phyloP scores from a whole-genome alignment of 2,329 filamentous ascomycete genomes.

The Onygenales sp. region DNA sequence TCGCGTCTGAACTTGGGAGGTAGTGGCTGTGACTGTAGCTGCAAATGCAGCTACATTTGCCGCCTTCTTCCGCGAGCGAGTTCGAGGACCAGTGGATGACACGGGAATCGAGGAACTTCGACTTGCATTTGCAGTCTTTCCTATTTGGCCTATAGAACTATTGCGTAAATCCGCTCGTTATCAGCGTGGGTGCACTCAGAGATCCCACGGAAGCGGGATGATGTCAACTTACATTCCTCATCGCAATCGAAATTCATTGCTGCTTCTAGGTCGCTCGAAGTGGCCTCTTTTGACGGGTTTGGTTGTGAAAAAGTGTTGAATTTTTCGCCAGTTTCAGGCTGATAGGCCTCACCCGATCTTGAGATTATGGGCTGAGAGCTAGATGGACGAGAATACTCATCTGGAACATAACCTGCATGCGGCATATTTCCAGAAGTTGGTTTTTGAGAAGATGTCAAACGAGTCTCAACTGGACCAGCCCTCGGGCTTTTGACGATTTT shows the following conservation, averaged over 20 bases:
- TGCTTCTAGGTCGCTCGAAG: slow-evolving; percentile 8
- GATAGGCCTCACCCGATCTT: not conserved
- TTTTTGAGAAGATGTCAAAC: not conserved
- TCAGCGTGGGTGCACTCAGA: not conserved
- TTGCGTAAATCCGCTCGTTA: not conserved
- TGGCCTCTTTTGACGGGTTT: not conserved
- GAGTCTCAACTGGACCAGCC: not conserved
- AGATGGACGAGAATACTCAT: not conserved
- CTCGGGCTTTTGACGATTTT: slow-evolving; percentile 26
- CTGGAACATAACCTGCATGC: not conserved
- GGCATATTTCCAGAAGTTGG: not conserved
- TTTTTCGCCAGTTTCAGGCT: not conserved
- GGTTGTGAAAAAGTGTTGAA: not conserved
- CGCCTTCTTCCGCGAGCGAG: not conserved
- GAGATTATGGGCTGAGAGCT: not conserved
- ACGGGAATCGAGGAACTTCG: not conserved
- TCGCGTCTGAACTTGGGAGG: not conserved
- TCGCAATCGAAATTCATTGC: slow-evolving; percentile 1
- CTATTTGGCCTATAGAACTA: not conserved
- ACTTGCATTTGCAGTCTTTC: not conserved
- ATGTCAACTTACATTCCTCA: slow-evolving; percentile 8
- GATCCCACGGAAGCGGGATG: not conserved
- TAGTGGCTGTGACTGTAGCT: not conserved
- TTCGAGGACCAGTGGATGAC: not conserved
- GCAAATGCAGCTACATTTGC: not conserved